A percentile compares a stretch with the other conserved stretches of the same genome.
Evolutionary conservation across 352 stramenopile genomes (phyloP).

Genomic region (Globisporangium alternatum): DNA sequence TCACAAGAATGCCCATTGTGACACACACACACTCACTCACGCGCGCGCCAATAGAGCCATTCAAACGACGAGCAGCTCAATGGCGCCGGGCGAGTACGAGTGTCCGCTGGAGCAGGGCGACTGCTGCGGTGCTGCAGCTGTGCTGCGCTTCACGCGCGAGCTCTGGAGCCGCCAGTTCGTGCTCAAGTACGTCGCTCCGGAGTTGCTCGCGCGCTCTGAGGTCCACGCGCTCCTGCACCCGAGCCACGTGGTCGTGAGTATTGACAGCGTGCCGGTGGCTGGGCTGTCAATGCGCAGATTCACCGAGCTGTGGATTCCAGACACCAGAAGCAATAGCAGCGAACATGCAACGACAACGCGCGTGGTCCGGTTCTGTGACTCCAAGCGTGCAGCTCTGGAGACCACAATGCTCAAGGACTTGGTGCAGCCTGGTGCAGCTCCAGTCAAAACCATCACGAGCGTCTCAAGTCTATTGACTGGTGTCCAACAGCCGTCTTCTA

Average conservation of each 20-base stretch:
- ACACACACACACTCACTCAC: neutral
- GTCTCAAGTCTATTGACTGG: neutral
- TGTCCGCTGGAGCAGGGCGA: conserved; percentile 18
- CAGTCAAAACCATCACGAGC: neutral
- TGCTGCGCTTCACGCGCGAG: conserved; percentile 31
- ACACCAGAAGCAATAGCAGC: neutral
- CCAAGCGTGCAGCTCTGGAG: conserved; percentile 33
- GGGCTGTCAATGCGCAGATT: conserved; percentile 32
- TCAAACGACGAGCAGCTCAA: neutral
- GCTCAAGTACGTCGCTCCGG: conserved; percentile 25
- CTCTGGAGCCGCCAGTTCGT: conserved; percentile 44
- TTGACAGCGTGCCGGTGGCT: conserved; percentile 22
- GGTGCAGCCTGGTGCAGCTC: neutral
- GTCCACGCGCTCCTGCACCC: conserved; percentile 22
- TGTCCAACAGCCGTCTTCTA: too few species aligned
- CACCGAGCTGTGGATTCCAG: conserved; percentile 26
- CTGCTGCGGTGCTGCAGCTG: conserved; percentile 3
- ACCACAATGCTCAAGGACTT: conserved; percentile 30
- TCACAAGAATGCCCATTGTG: neutral
- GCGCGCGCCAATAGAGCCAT: neutral
- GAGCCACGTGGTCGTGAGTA: conserved; percentile 32
- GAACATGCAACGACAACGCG: neutral
- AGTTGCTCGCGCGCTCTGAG: conserved; percentile 15
- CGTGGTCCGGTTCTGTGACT: conserved; percentile 27
- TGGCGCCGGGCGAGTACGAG: conserved; percentile 35